Evolutionary conservation across 164 flowering plant species (phyloP), one percentile per base, ranked within the genome.

Genomic region (Annona cherimola): DNA sequence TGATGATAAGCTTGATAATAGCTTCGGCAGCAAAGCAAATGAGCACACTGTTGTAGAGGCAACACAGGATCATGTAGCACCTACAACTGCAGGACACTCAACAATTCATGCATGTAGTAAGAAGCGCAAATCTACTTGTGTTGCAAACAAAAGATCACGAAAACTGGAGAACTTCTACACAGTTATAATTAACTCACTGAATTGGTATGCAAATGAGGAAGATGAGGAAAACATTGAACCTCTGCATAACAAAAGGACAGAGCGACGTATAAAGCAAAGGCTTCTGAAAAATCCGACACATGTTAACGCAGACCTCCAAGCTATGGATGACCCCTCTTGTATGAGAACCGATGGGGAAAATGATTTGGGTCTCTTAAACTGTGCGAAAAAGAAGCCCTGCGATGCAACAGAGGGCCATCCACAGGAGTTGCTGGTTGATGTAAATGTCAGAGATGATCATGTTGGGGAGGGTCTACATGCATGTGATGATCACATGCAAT

Each of bases 201-300:
- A 45, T 14, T 72, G 69, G 69, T 72, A 72, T 63, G 69, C 69
- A 8, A 64, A 72, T 50, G 75, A 72, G 55, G 75, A 63, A n/a
- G 74, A 71, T 5, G 69, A 66, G 5, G 75, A 72, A 41, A 26
- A 63, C 16, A 50, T 66, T 2, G 75, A 72, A 66, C 75, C 75
- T 20, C 55, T 72, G n/a, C 64, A 35, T 45, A 66, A 72, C 42
- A 72, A 72, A 60, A 72, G 75, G 57, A 64, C 69, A 14, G 75
- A 71, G 61, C 63, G 68, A 45, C 65, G 74, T 18, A 45, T 35
- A 40, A 63, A 61, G 18, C 74, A 63, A 16, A 71, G 41, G 68
- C 74, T 71, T 1, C 8, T 46, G 71, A 68, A 55, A 19, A 68
- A 68, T 68, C 69, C 26, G 42, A 66, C 69, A 1, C 35, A 16